A percentile compares a stretch with the other conserved stretches of the same genome.
Evolutionary conservation across 2,329 filamentous ascomycete species (phyloP).

Genomic region (Fusarium palustre): DNA sequence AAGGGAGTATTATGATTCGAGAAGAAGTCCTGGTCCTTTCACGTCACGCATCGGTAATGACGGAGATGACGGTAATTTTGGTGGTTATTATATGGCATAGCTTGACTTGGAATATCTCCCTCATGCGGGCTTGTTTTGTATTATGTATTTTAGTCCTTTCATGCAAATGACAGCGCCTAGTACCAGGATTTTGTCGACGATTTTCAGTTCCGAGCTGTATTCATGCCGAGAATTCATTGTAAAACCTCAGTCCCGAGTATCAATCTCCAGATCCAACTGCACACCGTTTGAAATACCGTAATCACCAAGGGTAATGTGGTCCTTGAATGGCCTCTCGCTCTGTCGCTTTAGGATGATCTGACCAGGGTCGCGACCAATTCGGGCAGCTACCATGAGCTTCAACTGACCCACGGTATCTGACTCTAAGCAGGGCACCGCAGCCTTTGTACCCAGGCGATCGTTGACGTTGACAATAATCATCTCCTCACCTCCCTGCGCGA

Average conservation of each 20-base stretch:
- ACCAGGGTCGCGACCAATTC: slow-evolving; percentile 88
- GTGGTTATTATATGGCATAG: background rate
- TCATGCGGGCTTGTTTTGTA: slow-evolving; percentile 1
- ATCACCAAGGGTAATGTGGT: slow-evolving; percentile 86
- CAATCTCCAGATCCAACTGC: slow-evolving; percentile 71
- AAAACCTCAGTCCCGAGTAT: slow-evolving; percentile 66
- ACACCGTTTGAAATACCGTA: slow-evolving; percentile 96
- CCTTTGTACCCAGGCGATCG: slow-evolving; percentile 95
- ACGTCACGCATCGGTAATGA: background rate
- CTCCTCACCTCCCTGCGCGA: slow-evolving; percentile 66
- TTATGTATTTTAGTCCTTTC: slow-evolving; percentile 3
- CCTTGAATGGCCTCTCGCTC: slow-evolving; percentile 93
- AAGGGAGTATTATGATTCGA: background rate
- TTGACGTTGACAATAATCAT: slow-evolving; percentile 97
- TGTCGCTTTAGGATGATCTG: slow-evolving; percentile 94
- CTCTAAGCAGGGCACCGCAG: slow-evolving; percentile 88
- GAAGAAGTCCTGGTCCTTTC: background rate
- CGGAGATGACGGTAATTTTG: background rate
- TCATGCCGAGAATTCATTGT: background rate
- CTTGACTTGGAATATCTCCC: background rate
- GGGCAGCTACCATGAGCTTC: slow-evolving; percentile 90
- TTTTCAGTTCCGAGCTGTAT: background rate
- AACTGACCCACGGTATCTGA: slow-evolving; percentile 87
- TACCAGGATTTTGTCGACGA: background rate
- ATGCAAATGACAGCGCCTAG: background rate